Evolutionary conservation across 176 grass and related monocot species (phyloP), one percentile per base, ranked within the genome.

Genomic region (Carex myosuroides): DNA sequence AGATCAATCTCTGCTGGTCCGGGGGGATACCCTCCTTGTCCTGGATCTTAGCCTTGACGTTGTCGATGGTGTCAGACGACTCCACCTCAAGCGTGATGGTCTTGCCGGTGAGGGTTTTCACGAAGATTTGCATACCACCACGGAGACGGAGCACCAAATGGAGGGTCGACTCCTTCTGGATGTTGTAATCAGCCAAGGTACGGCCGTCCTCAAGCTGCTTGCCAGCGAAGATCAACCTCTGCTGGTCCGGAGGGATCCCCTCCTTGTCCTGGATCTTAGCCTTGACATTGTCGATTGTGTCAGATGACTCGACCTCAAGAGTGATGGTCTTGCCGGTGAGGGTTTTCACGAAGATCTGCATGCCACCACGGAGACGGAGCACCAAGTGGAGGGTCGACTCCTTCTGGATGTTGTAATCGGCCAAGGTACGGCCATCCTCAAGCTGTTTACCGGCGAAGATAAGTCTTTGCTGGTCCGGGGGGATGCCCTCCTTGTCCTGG

Each of bases 371-470:
- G 50, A 79, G 54, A 30, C 74, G 21, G 8, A 79, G 74, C 46
- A 55, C 74, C 74, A 79, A 79, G 26, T 55, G 46, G 9, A 79
- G 41, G 1, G 74, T 53, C 0, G 74, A 58, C 20, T 55, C 54
- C 42, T 79, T 79, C 37, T 70, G 67, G 37, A 70, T 70, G 89
- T 50, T 90, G 87, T 70, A 94, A 87, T 84, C 91, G 79, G 81
- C 91, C 91, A 94, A 89, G 18, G 92, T 94, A 0, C 89, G 69
- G 0, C 90, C 93, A 0, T 95, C 93, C 83, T 95, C 93, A 0
- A 95, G 87, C 79, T 95, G 93, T 37, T 92, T 60, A 1, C 77
- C 77, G 0, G 52, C 77, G 0, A 80, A 80, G 54, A 80, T 80
- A 2, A 80, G 26, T 18, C 77, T 80, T 20, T 80, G 77, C 77